Base-by-base conservation (phyloP, 83 land plant species). In the Diphasiastrum complanatum region DNA sequence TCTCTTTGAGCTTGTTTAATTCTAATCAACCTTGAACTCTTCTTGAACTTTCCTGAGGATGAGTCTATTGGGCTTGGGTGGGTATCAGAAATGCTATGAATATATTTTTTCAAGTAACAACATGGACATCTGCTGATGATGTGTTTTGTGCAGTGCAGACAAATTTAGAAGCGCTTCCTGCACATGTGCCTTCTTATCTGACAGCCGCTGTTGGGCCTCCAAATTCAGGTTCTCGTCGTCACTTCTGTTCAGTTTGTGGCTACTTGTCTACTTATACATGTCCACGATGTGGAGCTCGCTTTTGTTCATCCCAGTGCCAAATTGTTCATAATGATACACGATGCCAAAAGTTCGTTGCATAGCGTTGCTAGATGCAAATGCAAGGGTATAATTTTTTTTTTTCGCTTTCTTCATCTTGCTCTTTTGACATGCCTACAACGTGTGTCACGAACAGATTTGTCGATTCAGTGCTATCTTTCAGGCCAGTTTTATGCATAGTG, bases 211-310 rank as follows among this genome's bases (percentile, higher is more conserved):
- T 92, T 26, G 97, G 97, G 18, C 90, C 90, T 33, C 97, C 97
- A 19, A 87, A 81, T 65, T 67, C 81, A 20, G 69, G 75, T 12
- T 77, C 87, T 20, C 80, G 95, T 5, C 85, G 95, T 23, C 86
- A 87, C 74, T 92, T 85, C 74, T 92, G 97, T 68, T 81, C 81
- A 23, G 97, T 92, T n/a, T 92, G 97, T 74, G 97, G 97, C 14
- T 84, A 71, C 55, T 43, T 78, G 50, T 84, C 95, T 2, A 75
- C 55, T 29, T 87, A 92, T 60, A 87, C 91, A 0, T 87, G 97
- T 52, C 68, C 79, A 20, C 71, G 64, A 31, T 92, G 97, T 64
- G 95, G 87, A 46, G 66, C 79, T 16, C 87, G 97, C 1, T 92
- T 87, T 63, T 92, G 97, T 61, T 85, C 81, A 8, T 36, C 43